A percentile compares a stretch with the other conserved stretches of the same genome.
phyloP scores from a whole-genome alignment of 2,329 filamentous ascomycete species.

The Fusarium beomiforme region DNA sequence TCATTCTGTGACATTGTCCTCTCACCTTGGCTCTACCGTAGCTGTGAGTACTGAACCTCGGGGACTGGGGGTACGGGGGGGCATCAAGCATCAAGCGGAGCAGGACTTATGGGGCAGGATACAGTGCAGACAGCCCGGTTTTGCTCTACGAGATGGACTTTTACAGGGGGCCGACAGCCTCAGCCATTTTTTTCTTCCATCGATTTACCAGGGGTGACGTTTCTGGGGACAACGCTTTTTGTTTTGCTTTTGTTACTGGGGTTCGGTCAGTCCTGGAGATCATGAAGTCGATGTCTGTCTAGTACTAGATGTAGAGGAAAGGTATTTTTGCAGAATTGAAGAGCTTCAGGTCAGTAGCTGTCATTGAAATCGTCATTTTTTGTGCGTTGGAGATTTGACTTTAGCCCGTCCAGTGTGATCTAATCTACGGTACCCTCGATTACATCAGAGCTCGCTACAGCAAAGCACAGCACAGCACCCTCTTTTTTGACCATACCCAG shows the following conservation, averaged over 20 bases:
- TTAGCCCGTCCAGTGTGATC: slow-evolving; percentile 4
- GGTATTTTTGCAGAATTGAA: slow-evolving; percentile 14
- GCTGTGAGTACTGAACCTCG: slow-evolving; percentile 34
- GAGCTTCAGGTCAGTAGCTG: slow-evolving; percentile 12
- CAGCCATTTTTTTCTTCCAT: slow-evolving; percentile 13
- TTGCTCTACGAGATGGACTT: slow-evolving; percentile 15
- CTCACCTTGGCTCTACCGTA: slow-evolving; percentile 29
- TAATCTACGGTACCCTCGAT: slow-evolving; percentile 19
- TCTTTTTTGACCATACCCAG: slow-evolving; percentile 11
- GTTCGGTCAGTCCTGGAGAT: neutral
- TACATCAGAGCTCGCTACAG: slow-evolving; percentile 23
- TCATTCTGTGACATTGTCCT: slow-evolving; percentile 15
- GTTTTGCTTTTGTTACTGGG: slow-evolving; percentile 16
- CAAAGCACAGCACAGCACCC: slow-evolving; percentile 12
- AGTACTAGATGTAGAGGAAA: neutral
- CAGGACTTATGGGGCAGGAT: slow-evolving; percentile 35
- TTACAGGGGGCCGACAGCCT: slow-evolving; percentile 24
- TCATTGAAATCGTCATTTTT: slow-evolving; percentile 7
- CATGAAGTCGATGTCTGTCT: slow-evolving; percentile 12
- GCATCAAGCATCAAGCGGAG: slow-evolving; percentile 34
- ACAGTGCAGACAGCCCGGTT: slow-evolving; percentile 24
- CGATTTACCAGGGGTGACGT: slow-evolving; percentile 21
- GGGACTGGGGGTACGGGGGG: slow-evolving; percentile 32
- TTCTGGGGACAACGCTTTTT: slow-evolving; percentile 32
- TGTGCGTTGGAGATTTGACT: slow-evolving; percentile 25